Base-by-base conservation (phyloP, 805 yeast genomes). In the Yamadazyma sp. region DNA sequence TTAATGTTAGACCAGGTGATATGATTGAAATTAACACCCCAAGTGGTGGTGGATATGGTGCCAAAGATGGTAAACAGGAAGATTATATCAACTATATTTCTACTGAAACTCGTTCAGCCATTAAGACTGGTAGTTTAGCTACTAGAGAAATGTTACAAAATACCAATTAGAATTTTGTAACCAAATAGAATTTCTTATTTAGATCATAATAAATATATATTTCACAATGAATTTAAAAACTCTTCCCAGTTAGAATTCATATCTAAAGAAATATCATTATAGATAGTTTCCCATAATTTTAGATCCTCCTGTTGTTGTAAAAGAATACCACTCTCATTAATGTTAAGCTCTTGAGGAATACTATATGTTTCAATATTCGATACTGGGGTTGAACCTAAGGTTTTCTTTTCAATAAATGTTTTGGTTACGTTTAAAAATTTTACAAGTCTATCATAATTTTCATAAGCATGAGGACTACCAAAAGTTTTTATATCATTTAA, bases 11-110 rank as follows among this genome's bases (percentile, higher is more conserved):
- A 8, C 54, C 69, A 5, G 91, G 91, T 4, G 94, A 85, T 47
- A 63, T 82, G 31, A 55, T 85, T 23, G 55, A 79, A 6, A 75
- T 85, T 24, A 55, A 65, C 48, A 83, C 93, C 0, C 93, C 95
- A 3, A 93, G 95, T 24, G 94, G 91, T 21, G 94, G 89, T 31
- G 94, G 87, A 0, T 84, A 69, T 29, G 32, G 32, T 16, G n/a
- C n/a, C n/a, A n/a, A n/a, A n/a, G n/a, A n/a, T n/a, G n/a, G n/a
- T n/a, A n/a, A 20, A 13, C 7, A 18, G 4, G 31, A 19, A 19
- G 38, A 49, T 6, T 32, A 56, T 9, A 9, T 42, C 4, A 45
- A 58, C 8, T 48, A 39, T 30, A 39, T 45, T 12, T 40, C 56
- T 29, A 44, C 48, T 7, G 35, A 45, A 1, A 43, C 58, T 27